phyloP scores from a whole-genome alignment of 2,329 filamentous ascomycete species.

The Venturia pyrina region DNA sequence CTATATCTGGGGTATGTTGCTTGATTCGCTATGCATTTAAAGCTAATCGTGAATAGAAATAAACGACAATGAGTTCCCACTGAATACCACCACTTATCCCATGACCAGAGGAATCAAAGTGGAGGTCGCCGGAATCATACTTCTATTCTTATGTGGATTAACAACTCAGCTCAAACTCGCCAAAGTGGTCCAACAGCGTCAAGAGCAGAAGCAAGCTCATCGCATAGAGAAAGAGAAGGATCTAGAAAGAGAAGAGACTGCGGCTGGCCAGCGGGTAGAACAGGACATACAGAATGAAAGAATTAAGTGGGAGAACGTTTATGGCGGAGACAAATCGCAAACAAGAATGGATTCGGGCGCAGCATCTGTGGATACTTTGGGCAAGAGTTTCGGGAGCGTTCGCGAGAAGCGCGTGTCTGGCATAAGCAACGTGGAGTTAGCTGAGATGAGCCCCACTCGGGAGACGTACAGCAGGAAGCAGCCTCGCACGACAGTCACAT shows the following conservation, averaged over 20 bases:
- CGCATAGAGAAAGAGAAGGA: constrained; percentile 46
- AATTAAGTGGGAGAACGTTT: constrained; percentile 65
- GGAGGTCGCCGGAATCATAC: constrained; percentile 67
- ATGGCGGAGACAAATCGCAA: constrained; percentile 50
- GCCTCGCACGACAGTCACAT: not conserved
- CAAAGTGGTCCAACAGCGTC: constrained; percentile 58
- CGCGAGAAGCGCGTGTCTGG: constrained; percentile 27
- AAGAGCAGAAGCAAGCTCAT: constrained; percentile 33
- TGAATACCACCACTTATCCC: constrained; percentile 68
- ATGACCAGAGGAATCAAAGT: constrained; percentile 78
- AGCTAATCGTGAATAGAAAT: constrained; percentile 38
- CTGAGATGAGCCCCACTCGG: constrained; percentile 31
- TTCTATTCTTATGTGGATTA: constrained; percentile 65
- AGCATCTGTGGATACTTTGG: constrained; percentile 25
- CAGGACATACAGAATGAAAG: constrained; percentile 51
- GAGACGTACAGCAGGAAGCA: not conserved
- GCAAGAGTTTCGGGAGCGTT: constrained; percentile 25
- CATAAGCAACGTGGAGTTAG: constrained; percentile 46
- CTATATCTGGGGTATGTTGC: constrained; percentile 65
- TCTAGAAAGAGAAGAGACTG: constrained; percentile 56
- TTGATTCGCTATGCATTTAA: not conserved
- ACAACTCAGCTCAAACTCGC: constrained; percentile 80
- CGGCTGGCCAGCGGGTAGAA: constrained; percentile 58
- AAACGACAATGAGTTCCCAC: constrained; percentile 70
- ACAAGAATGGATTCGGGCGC: constrained; percentile 42